Base-by-base conservation (phyloP, 2,329 filamentous ascomycete genomes). In the Neurospora sp. region DNA sequence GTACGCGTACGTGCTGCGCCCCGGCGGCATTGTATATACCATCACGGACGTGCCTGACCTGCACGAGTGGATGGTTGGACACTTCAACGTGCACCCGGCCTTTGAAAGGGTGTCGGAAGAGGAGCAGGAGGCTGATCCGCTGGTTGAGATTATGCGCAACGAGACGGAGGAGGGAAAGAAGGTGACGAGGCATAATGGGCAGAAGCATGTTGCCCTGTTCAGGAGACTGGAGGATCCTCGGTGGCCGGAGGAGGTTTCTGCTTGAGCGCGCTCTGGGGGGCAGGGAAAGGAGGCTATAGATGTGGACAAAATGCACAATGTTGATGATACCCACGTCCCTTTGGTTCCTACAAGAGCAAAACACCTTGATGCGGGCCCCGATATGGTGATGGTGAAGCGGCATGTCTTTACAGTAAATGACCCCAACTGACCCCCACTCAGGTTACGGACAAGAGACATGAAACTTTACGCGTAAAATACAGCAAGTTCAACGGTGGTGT, bases 121-220 rank as follows among this genome's bases (percentile, higher is more conserved):
- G 72, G 91, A 93, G 72, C 84, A 88, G 75, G 88, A 90, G 70
- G 83, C 81, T 38, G 91, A 95, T 78, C 84, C 88, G 73, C 93
- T 91, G 78, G 91, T 95, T 7, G 81, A 81, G 70, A 84, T 91
- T 69, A 96, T 96, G 92, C 85, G 82, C 77, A 86, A 85, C 42
- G 93, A 96, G 82, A 99, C 96, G 3, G 96, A 99, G 80, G 96
- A 99, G 82, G 93, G 94, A 40, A 97, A 97, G 84, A 99, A 99
- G 83, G 96, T 99, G 15, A 88, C 90, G 75, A 88, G 96, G 78
- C 97, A 98, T 81, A 89, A 92, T 58, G 96, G 96, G 0, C 87
- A 89, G 78, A 99, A 98, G 81, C 97, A 91, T 81, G 91, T 98
- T 67, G 95, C 93, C 52, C 87, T 97, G 67, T 99, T 96, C 79